Conservation (phyloP, 108 stramenopile genomes). For the Hondaea fermentalgiana region DNA sequence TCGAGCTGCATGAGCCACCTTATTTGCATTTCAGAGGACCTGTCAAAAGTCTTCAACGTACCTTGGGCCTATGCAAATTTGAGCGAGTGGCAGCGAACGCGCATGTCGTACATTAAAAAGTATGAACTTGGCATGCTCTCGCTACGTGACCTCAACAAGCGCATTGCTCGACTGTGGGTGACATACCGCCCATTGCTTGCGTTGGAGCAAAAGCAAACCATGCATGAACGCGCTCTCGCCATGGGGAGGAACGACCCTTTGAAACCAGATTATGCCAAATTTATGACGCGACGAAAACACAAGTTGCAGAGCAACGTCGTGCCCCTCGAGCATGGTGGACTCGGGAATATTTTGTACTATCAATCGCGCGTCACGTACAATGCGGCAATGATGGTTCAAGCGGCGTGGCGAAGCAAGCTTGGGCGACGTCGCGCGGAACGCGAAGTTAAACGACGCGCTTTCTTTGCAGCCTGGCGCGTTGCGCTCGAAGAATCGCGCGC, state of each 20-base stretch:
- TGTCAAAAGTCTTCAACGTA: slow-evolving; percentile 7
- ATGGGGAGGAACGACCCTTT: slow-evolving; percentile 37
- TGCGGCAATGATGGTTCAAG: slow-evolving; percentile 39
- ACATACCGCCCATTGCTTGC: neutral
- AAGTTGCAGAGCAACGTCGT: slow-evolving; percentile 20
- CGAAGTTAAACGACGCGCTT: slow-evolving; percentile 30
- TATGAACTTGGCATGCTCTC: slow-evolving; percentile 25
- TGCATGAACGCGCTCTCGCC: slow-evolving; percentile 34
- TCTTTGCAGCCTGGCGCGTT: slow-evolving; percentile 26
- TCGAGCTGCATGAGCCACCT: neutral
- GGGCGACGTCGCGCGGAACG: slow-evolving; percentile 30
- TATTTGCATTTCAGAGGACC: neutral
- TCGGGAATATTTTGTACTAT: slow-evolving; percentile 32
- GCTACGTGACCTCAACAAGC: slow-evolving; percentile 22
- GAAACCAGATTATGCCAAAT: slow-evolving; percentile 47
- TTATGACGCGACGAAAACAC: slow-evolving; percentile 24
- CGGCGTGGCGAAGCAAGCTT: slow-evolving; percentile 27
- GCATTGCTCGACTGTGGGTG: neutral
- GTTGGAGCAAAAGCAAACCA: neutral
- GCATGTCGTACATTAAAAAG: slow-evolving; percentile 4
- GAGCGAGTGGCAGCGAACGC: slow-evolving; percentile 13
- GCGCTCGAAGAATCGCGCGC: slow-evolving; percentile 35
- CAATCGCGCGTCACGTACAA: neutral
- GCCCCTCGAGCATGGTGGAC: slow-evolving; percentile 43
- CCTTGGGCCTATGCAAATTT: slow-evolving; percentile 21